A percentile compares a stretch with the other conserved stretches of the same genome.
Conservation (phyloP, 2,329 filamentous ascomycete species). For the Penicillium brasilianum region DNA sequence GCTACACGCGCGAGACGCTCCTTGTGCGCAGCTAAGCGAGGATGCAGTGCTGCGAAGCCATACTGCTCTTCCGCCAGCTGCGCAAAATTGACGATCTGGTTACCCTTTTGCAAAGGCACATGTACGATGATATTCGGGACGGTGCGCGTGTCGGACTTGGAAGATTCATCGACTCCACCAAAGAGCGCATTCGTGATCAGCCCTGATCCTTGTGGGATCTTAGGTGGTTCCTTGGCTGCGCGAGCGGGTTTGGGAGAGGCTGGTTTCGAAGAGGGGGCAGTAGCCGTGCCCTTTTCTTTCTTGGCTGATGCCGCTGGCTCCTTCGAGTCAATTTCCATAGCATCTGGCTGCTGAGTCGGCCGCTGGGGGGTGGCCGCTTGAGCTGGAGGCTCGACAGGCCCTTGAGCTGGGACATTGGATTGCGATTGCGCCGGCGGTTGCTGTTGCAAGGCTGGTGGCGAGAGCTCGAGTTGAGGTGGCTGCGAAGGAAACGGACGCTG, state of each 20-base stretch:
- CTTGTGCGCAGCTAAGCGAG: slow-evolving; percentile 83
- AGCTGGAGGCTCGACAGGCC: slow-evolving; percentile 17
- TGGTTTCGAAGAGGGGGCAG: slow-evolving; percentile 58
- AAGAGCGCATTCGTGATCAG: slow-evolving; percentile 67
- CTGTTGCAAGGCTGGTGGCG: slow-evolving; percentile 24
- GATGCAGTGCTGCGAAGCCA: slow-evolving; percentile 91
- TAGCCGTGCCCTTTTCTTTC: slow-evolving; percentile 51
- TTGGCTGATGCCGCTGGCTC: slow-evolving; percentile 38
- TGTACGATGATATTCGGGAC: slow-evolving; percentile 82
- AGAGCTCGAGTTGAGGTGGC: slow-evolving; percentile 28
- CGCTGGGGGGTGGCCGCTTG: slow-evolving; percentile 23
- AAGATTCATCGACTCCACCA: slow-evolving; percentile 54
- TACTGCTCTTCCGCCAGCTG: slow-evolving; percentile 92
- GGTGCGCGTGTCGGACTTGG: slow-evolving; percentile 48
- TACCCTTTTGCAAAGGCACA: slow-evolving; percentile 78
- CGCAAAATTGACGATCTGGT: slow-evolving; percentile 94
- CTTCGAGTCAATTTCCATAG: slow-evolving; percentile 44
- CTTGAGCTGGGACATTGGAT: slow-evolving; percentile 21
- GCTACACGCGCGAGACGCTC: slow-evolving; percentile 87
- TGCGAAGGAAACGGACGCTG: slow-evolving; percentile 34
- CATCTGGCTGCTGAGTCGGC: slow-evolving; percentile 21
- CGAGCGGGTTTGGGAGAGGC: slow-evolving; percentile 61
- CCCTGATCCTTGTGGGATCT: slow-evolving; percentile 66
- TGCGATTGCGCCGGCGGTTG: slow-evolving; percentile 26
- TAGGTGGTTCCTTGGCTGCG: slow-evolving; percentile 59